Conservation (phyloP, 495 filamentous ascomycete species). For the Bombardia bombarda region DNA sequence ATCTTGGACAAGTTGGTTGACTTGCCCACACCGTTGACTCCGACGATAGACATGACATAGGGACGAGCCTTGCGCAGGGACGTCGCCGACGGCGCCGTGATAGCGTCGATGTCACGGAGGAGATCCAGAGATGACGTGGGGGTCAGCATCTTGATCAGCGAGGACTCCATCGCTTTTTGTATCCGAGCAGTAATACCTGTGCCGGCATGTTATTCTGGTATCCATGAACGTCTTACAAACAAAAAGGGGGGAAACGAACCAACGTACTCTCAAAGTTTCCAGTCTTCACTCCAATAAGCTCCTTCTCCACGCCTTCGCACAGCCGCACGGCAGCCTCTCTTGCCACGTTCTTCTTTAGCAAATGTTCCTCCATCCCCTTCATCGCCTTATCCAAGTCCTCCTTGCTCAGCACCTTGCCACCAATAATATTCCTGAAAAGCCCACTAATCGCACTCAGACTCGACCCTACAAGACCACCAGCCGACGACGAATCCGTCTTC, state of each 20-base stretch:
- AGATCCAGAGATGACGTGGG: constrained; percentile 92
- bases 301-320: constrained; percentile 83
- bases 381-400: constrained; percentile 83
- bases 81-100: constrained; percentile 53
- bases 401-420: constrained; percentile 83
- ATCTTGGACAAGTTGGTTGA: constrained; percentile 96
- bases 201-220: constrained; percentile 3
- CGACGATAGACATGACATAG: constrained; percentile 96
- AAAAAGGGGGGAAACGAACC: background rate
- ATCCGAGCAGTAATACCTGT: constrained; percentile 70
- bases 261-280: constrained; percentile 75
- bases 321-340: constrained; percentile 87
- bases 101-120: constrained; percentile 80
- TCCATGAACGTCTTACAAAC: no score
- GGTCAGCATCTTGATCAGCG: constrained; percentile 88
- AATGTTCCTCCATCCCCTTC: constrained; percentile 91
- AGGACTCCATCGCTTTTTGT: constrained; percentile 76
- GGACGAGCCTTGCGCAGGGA: constrained; percentile 57
- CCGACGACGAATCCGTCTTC: constrained; percentile 23
- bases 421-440: constrained; percentile 88
- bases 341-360: constrained; percentile 93
- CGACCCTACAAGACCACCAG: constrained; percentile 62
- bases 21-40: constrained; percentile 97
- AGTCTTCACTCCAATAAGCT: constrained; percentile 85
- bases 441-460: constrained; percentile 72